Conservation (phyloP, 345 rosid species). For the Salix udensis region DNA sequence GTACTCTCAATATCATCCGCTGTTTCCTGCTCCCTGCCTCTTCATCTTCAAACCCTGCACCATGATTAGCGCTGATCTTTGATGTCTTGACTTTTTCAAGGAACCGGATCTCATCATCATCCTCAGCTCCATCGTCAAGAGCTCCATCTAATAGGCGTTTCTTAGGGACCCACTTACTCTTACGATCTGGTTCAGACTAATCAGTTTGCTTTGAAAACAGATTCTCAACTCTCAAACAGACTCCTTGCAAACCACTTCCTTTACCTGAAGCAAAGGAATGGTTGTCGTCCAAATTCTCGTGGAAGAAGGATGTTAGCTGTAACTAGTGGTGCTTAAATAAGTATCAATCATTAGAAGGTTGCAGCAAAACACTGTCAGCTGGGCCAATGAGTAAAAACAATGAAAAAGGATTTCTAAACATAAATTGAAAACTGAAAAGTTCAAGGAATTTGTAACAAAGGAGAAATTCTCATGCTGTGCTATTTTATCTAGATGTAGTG, state of each 20-base stretch:
- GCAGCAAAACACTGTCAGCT: not conserved
- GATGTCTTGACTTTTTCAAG: constrained; percentile 25
- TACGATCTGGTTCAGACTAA: constrained; percentile 22
- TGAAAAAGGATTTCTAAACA: not conserved
- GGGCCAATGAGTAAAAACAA: not conserved
- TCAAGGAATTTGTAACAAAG: not conserved
- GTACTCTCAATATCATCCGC: constrained; percentile 27
- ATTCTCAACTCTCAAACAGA: constrained; percentile 24
- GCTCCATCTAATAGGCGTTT: constrained; percentile 20
- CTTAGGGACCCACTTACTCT: constrained; percentile 27
- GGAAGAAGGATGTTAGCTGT: not conserved
- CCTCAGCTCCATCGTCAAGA: constrained; percentile 25
- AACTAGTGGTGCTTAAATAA: not conserved
- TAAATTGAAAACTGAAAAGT: not conserved
- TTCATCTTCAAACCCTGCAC: constrained; percentile 27
- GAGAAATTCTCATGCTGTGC: not conserved
- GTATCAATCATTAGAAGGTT: not conserved
- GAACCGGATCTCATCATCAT: constrained; percentile 26
- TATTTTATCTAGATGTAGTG: not conserved
- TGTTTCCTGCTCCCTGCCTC: constrained; percentile 26
- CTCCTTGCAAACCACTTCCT: constrained; percentile 18
- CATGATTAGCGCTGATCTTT: constrained; percentile 22
- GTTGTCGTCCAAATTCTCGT: constrained; percentile 20
- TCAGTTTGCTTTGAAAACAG: constrained; percentile 22
- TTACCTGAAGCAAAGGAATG: constrained; percentile 21